Percentiles rank a stretch among this genome's conserved stretches.
Evolutionary conservation across 164 flowering plant species (phyloP).

Genomic region (Euptelea pleiosperma): DNA sequence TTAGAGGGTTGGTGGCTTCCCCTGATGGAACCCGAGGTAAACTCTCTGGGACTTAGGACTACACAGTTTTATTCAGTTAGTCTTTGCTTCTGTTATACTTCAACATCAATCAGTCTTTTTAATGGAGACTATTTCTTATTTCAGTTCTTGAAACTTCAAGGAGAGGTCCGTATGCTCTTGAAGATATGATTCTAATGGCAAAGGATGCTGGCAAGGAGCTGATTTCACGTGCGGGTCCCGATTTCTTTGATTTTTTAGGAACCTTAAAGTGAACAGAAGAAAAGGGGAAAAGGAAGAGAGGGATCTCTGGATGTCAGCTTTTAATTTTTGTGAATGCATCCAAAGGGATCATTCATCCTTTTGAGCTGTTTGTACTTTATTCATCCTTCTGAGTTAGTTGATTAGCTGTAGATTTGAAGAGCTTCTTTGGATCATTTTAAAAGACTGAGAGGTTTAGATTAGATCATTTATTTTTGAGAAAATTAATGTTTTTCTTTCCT

Average conservation of each 20-base stretch:
- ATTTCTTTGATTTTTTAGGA: conserved; percentile 49
- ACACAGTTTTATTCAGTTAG: background rate
- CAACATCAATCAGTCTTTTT: background rate
- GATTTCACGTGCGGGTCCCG: conserved; percentile 73
- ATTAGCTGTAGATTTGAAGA: conserved; percentile 7
- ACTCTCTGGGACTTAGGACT: background rate
- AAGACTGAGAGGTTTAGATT: background rate
- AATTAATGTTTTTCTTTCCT: background rate
- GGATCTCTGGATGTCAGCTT: background rate
- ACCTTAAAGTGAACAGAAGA: background rate
- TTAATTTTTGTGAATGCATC: conserved; percentile 11
- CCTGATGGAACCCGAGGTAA: conserved; percentile 91
- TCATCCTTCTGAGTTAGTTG: conserved; percentile 1
- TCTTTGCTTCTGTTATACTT: background rate
- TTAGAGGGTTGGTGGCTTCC: conserved; percentile 92
- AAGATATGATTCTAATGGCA: conserved; percentile 88
- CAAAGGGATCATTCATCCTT: conserved; percentile 7
- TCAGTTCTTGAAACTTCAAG: conserved; percentile 92
- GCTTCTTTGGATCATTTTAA: background rate
- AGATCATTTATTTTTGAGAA: conserved; percentile 9
- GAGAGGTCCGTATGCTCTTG: conserved; percentile 57
- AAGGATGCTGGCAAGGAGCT: conserved; percentile 94
- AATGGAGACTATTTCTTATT: conserved; percentile 10
- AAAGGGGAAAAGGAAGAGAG: background rate
- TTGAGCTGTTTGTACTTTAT: conserved; percentile 2